These are phyloP conservation scores for Boletus insuetus DNA, from an alignment of 768 basidiomycete species.

Conservation along the genomic window DNA sequence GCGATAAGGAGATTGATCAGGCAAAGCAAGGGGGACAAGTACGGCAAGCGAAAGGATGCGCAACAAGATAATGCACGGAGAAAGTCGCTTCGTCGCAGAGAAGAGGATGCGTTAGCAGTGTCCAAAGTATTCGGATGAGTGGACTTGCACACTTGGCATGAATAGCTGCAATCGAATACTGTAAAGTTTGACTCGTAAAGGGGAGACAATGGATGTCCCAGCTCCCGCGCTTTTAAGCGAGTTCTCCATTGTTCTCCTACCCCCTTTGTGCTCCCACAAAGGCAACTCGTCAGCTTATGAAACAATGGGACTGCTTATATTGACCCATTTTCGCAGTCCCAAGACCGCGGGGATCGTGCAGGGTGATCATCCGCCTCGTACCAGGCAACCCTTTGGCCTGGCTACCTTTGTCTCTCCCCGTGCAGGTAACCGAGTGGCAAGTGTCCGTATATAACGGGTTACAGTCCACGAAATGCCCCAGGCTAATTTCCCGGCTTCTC, in stretches of 20 bases:
- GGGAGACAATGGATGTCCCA: constrained; percentile 16
- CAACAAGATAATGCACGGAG: constrained; percentile 64
- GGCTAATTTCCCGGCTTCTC: constrained; percentile 15
- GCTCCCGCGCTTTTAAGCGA: constrained; percentile 13
- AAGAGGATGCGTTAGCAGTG: constrained; percentile 80
- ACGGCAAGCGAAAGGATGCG: constrained; percentile 77
- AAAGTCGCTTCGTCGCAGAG: constrained; percentile 58
- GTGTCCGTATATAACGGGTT: constrained; percentile 25
- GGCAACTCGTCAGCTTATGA: constrained; percentile 21
- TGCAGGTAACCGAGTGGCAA: constrained; percentile 28
- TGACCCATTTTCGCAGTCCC: neutral
- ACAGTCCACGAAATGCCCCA: neutral
- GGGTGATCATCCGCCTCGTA: neutral
- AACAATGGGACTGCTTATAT: constrained; percentile 24
- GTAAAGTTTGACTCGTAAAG: neutral
- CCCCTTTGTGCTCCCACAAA: constrained; percentile 30
- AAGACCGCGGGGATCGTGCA: neutral
- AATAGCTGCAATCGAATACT: neutral
- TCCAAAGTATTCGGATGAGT: constrained; percentile 85
- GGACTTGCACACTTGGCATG: neutral
- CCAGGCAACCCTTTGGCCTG: constrained; percentile 6
- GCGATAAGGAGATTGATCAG: constrained; percentile 68
- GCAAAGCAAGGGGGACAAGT: constrained; percentile 76
- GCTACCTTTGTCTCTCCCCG: constrained; percentile 31
- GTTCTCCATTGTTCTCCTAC: constrained; percentile 31